Evolutionary conservation across 371 early-diverging fungal genomes (phyloP), one percentile per base, ranked within the genome.

Genomic region (Mortierella sp.): DNA sequence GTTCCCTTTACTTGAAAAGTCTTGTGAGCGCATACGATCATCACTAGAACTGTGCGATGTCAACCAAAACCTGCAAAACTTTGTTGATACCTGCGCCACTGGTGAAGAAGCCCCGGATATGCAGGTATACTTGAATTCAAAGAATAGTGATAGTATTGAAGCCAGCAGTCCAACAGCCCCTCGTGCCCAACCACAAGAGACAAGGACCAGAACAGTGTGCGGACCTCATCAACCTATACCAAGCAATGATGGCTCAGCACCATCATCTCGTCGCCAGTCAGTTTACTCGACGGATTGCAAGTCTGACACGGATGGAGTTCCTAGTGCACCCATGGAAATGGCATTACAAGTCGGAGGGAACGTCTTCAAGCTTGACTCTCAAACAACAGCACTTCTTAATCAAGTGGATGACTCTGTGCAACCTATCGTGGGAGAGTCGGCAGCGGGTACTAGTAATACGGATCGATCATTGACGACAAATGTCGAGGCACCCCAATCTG

Each of bases 11-110:
- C 13, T 13, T 52, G 47, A 13, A 29, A 39, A 91, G 92, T 88
- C 90, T 13, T 92, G 90, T 60, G 94, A 94, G 60, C 83, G 89
- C 0, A 86, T 94, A 57, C 82, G 93, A 60, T 80, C 82, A 10
- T 80, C 87, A 6, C 66, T 94, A 27, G 94, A 93, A 60, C 69
- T 83, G 46, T 91, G 90, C 70, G 83, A 92, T 64, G 84, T 92
- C 17, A 82, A 84, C 13, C 79, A 83, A 25, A 94, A 96, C 60
- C 85, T 96, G 34, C 71, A 85, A 6, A 60, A 78, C 13, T 95
- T 94, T 51, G 83, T 96, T 29, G 82, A 88, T 17, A 81, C 81
- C 27, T 85, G 83, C 65, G 88, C 90, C 3, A 96, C 96, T 0
- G 96, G 96, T 0, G 61, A 80, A 14, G 80, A 76, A 7, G 80